Conservation (phyloP, 345 rosid genomes). For the Acer campestre region DNA sequence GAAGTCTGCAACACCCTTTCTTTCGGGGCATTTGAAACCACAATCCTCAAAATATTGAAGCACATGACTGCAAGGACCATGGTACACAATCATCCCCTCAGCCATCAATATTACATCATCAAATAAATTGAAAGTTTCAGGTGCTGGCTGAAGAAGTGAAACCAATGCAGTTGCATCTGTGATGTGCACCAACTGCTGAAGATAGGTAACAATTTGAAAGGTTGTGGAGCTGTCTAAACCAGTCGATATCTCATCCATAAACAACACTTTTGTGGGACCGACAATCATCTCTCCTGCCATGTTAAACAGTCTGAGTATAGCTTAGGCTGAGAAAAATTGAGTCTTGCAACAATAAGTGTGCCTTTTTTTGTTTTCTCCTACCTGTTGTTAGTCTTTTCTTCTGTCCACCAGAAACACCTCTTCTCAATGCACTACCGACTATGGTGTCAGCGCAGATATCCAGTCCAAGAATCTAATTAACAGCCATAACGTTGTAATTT, state of each 20-base stretch:
- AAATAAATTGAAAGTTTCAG: constrained; percentile 59
- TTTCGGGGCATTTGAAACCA: constrained; percentile 60
- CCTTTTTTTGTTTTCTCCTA: background rate
- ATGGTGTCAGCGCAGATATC: constrained; percentile 45
- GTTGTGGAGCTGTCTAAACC: constrained; percentile 69
- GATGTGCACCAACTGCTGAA: constrained; percentile 52
- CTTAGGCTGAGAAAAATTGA: background rate
- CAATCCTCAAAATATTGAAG: constrained; percentile 51
- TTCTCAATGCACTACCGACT: constrained; percentile 38
- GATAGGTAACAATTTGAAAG: constrained; percentile 51
- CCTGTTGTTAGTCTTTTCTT: constrained; percentile 49
- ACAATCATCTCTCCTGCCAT: constrained; percentile 57
- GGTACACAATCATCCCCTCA: constrained; percentile 55
- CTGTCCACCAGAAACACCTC: constrained; percentile 58
- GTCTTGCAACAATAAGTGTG: background rate
- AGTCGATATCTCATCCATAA: constrained; percentile 66
- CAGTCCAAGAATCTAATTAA: constrained; percentile 46
- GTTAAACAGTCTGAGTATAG: background rate
- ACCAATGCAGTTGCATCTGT: constrained; percentile 43
- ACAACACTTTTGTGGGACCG: constrained; percentile 50
- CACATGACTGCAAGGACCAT: constrained; percentile 43
- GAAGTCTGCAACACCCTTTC: constrained; percentile 59
- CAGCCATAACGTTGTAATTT: background rate
- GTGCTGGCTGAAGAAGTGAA: constrained; percentile 71
- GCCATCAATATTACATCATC: constrained; percentile 60